Conservation (phyloP, 257 asterid species). For the Galeopsis tetrahit region DNA sequence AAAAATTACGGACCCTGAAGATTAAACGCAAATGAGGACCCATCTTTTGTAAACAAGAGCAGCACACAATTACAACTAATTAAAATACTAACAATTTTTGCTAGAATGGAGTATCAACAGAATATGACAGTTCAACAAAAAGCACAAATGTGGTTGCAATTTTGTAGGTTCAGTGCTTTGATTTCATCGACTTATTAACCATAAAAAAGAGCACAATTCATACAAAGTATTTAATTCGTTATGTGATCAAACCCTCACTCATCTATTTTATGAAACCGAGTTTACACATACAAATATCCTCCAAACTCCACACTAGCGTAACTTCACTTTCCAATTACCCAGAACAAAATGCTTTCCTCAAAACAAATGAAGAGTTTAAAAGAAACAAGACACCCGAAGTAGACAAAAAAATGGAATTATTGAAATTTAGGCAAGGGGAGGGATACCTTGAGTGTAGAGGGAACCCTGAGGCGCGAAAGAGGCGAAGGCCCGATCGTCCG, state of each 20-base stretch:
- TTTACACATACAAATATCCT: not conserved
- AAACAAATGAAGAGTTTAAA: not conserved
- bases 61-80: not conserved
- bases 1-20: not conserved
- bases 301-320: not conserved
- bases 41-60: slow-evolving; percentile 2
- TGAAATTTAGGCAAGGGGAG: not conserved
- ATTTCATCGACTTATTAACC: not conserved
- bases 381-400: not conserved
- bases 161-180: slow-evolving; percentile 7
- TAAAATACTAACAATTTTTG: not conserved
- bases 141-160: not conserved
- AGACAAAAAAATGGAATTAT: not conserved
- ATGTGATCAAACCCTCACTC: not conserved
- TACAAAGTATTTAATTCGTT: not conserved
- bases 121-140: slow-evolving; percentile 1
- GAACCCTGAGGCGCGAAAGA: slow-evolving; percentile 67
- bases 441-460: slow-evolving; percentile 71
- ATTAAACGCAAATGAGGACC: slow-evolving; percentile 1
- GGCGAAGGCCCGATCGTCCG: slow-evolving; percentile 82
- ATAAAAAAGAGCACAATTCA: not conserved
- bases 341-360: not conserved
- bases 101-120: not conserved
- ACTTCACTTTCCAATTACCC: not conserved
- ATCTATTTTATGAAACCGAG: not conserved